These are phyloP conservation scores for Cytospora piceae DNA, from an alignment of 2,329 filamentous ascomycete species.

Conservation along the genomic window DNA sequence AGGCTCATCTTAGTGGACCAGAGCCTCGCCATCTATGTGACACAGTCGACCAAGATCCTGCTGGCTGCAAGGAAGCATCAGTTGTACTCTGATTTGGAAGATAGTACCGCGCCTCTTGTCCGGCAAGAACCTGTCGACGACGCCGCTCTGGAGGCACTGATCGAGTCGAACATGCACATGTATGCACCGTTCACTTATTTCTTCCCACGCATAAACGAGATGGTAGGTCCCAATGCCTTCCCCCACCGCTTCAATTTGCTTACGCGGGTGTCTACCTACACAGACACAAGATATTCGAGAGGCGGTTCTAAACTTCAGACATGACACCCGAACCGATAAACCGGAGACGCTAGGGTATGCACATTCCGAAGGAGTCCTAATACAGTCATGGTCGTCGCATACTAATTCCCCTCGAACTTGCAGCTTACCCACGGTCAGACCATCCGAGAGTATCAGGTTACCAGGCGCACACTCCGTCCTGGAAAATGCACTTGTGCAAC, in stretches of 20 bases:
- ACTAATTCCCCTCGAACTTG: neutral
- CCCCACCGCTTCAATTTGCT: neutral
- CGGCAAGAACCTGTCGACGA: slow-evolving; percentile 40
- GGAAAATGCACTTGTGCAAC: slow-evolving; percentile 21
- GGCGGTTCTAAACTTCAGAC: slow-evolving; percentile 29
- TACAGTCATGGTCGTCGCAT: neutral
- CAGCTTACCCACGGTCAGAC: slow-evolving; percentile 23
- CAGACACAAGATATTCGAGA: slow-evolving; percentile 29
- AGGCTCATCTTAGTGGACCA: slow-evolving; percentile 29
- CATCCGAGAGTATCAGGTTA: slow-evolving; percentile 21
- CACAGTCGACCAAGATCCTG: slow-evolving; percentile 37
- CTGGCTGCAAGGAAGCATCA: slow-evolving; percentile 42
- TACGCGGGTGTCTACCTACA: neutral
- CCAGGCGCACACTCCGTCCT: slow-evolving; percentile 28
- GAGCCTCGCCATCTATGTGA: slow-evolving; percentile 33
- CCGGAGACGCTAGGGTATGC: slow-evolving; percentile 26
- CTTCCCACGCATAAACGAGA: slow-evolving; percentile 32
- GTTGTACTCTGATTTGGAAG: slow-evolving; percentile 41
- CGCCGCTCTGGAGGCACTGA: slow-evolving; percentile 39
- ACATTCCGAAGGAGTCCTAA: neutral
- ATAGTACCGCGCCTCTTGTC: slow-evolving; percentile 45
- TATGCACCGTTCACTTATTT: slow-evolving; percentile 39
- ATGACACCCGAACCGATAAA: slow-evolving; percentile 23
- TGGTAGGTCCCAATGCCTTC: slow-evolving; percentile 21
- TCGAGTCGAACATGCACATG: slow-evolving; percentile 41